Base-by-base conservation (phyloP, 768 basidiomycete species). In the Obba rivulosa region DNA sequence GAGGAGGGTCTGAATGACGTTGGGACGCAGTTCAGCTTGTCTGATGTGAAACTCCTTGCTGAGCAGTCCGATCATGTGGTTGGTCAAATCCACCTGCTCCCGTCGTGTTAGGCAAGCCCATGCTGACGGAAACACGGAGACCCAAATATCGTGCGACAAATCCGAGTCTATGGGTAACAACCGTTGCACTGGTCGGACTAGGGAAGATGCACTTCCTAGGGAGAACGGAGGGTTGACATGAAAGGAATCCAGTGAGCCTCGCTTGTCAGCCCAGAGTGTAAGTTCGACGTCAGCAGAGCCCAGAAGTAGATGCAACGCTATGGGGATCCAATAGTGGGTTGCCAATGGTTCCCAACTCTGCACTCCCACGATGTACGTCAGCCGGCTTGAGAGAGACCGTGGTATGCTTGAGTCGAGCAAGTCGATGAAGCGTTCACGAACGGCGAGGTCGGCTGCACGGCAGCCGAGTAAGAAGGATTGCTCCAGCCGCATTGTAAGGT, bases 281-380 rank as follows among this genome's bases (percentile, higher is more conserved):
- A 59, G 45, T 35, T 78, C 78, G 4, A 59, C 60, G 44, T 80
- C 78, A 14, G 79, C 69, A n/a, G 78, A 72, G n/a, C 91, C 89
- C 16, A 98, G 77, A 8, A 98, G 70, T 28, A 97, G 81, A 59
- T 95, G 87, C 22, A 97, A 71, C 14, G 93, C 92, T 17, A 98
- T 76, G 55, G 88, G 85, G 28, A 94, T 85, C 96, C 96, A 99
- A 58, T 96, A 92, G 46, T 88, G 81, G 51, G 95, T 92, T 2
- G 89, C 81, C 17, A 99, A 68, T 2, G 85, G 80, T 48, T 98
- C 96, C 96, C 96, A 99, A 57, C 76, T 92, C 66, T 98, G 95
- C 14, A 94, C 86, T 21, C 88, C 92, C 34, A 95, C 73, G 54
- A 98, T 82, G 64, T 94, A 97, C 35, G 87, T 85, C 41, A 99